Base-by-base conservation (phyloP, 345 rosid genomes). In the Acer campestre region DNA sequence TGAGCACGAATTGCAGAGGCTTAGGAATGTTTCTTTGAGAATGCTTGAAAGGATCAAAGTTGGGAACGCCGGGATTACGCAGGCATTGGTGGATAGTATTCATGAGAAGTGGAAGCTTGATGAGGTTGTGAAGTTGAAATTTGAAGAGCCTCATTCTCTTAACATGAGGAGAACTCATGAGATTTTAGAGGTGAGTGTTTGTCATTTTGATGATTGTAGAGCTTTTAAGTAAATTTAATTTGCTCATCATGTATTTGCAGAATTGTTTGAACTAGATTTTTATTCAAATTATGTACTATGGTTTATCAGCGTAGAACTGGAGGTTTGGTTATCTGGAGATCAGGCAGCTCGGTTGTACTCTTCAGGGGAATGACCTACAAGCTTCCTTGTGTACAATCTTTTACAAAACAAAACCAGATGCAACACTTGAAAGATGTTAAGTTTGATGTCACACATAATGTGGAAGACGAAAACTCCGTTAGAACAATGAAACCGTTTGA, bases 291-390 rank as follows among this genome's bases (percentile, higher is more conserved):
- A 67, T 62, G 64, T 74, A 75, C 62, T 49, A 40, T 77, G 63
- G 65, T 80, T 25, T 69, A 56, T 78, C 94, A 95, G 99, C 85
- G 80, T 77, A 93, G 86, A 87, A 90, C 98, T 0, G 94, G 98
- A 59, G 99, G 99, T 48, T 81, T 95, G 83, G 88, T 95, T 71
- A 92, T 93, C 81, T 93, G 94, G 98, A 93, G 99, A 85, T 92
- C 99, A 46, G 99, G 99, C 62, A 88, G 97, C 82, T 92, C 95
- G 6, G 81, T 95, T n/a, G 99, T 90, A 31, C 79, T 93, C 73
- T 95, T 86, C 86, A 82, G 99, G 81, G 99, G 99, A 81, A 86
- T 90, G 83, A 61, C 85, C 64, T 95, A 95, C 81, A 86, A 87
- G 77, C 87, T 93, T 75, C 88, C 80, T 55, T 93, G 97, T 82